Base-by-base conservation (phyloP, 2,329 filamentous ascomycete species). In the Monilinia aucupariae region DNA sequence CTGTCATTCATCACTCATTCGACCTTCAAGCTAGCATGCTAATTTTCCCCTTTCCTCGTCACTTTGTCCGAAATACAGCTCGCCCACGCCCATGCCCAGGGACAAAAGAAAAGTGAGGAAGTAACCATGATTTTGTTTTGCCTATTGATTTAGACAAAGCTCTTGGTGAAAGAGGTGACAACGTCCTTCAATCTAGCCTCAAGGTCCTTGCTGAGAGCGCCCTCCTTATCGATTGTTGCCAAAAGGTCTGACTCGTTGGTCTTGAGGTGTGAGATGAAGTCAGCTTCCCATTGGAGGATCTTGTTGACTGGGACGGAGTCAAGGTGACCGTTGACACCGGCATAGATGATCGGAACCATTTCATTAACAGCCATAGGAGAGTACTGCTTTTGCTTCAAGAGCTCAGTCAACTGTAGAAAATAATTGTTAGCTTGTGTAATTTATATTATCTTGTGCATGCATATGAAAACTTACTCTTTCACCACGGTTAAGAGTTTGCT, bases 371-470 rank as follows among this genome's bases (percentile, higher is more conserved):
- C 90, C 92, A 97, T 97, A 74, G 94, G 94, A 53, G 85, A 88
- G 86, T 97, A 99, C 83, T 99, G 94, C 87, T 96, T 97, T 86
- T 99, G 94, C 89, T 97, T 97, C 76, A 97, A 89, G 71, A 97
- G 90, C 87, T 97, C 93, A 73, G 93, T 97, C 77, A 92, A 84
- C 83, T 85, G 72, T 70, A 76, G 61, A 60, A 69, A 34, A 55
- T 39, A 43, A 59, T 66, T 63, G 72, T 68, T 67, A 69, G 65
- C 32, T 49, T 52, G 2, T 54, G 45, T 75, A 71, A 73, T 69
- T 43, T 48, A 6, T 10, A 5, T 10, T 50, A 66, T 66, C 32
- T 22, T 17, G 30, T 48, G 10, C 1, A 30, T 25, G n/a, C 4
- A 22, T 51, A 8, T 20, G 13, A 50, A 52, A 63, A 83, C 84